phyloP scores from a whole-genome alignment of 2,329 filamentous ascomycete genomes.

The Cryoendolithus antarcticus region DNA sequence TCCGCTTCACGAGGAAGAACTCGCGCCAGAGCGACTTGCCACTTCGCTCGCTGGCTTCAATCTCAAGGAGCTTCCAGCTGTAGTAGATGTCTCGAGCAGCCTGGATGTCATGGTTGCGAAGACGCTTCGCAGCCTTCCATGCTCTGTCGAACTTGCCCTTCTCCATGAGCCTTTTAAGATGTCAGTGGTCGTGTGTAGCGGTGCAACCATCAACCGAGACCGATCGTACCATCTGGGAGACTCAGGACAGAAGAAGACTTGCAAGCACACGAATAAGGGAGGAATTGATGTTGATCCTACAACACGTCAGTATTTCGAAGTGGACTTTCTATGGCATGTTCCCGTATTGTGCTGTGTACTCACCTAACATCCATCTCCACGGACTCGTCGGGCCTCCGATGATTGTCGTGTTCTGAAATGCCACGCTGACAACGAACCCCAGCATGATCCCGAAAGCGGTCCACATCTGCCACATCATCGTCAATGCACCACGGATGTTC shows the following conservation, averaged over 20 bases:
- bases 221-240: slow-evolving; percentile 20
- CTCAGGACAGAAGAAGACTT: slow-evolving; percentile 34
- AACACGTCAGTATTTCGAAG: not conserved
- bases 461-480: slow-evolving; percentile 36
- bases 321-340: not conserved
- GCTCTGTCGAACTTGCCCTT: slow-evolving; percentile 26
- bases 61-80: slow-evolving; percentile 20
- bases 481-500: slow-evolving; percentile 29
- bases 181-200: not conserved
- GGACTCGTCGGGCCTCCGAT: slow-evolving; percentile 11
- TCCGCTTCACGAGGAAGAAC: slow-evolving; percentile 21
- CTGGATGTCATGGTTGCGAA: slow-evolving; percentile 25
- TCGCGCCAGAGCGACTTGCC: slow-evolving; percentile 28
- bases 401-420: slow-evolving; percentile 21
- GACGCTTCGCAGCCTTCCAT: slow-evolving; percentile 21
- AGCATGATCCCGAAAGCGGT: slow-evolving; percentile 35
- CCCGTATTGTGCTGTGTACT: not conserved
- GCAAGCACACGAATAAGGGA: slow-evolving; percentile 19
- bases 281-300: slow-evolving; percentile 26
- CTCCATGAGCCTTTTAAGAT: slow-evolving; percentile 23
- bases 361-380: slow-evolving; percentile 19
- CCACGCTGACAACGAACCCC: slow-evolving; percentile 29
- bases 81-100: slow-evolving; percentile 32
- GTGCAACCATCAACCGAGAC: not conserved
- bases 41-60: slow-evolving; percentile 23